These are phyloP conservation scores for Auricularia sp. DNA, from an alignment of 768 basidiomycete species.

Conservation along the genomic window DNA sequence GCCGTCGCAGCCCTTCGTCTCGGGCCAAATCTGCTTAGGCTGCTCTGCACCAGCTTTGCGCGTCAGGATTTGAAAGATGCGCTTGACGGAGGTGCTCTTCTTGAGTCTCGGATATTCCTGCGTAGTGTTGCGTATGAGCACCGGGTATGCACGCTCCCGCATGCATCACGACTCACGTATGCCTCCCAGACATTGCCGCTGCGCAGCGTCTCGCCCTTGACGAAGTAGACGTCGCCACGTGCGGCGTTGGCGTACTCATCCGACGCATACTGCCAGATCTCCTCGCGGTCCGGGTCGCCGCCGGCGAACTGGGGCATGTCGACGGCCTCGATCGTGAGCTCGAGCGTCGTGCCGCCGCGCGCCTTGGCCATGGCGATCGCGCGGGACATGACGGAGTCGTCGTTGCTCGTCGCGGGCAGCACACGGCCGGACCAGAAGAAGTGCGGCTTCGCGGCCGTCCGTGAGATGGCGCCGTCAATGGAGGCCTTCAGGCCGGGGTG, in stretches of 20 bases:
- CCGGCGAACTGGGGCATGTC: neutral
- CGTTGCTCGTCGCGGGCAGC: neutral
- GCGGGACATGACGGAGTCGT: neutral
- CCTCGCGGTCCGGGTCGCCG: neutral
- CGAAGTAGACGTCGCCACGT: neutral
- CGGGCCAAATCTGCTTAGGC: neutral
- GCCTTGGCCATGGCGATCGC: neutral
- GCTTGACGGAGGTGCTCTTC: neutral
- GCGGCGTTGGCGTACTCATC: neutral
- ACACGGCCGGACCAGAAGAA: neutral
- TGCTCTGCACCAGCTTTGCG: neutral
- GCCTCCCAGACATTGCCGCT: neutral
- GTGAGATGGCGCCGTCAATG: neutral
- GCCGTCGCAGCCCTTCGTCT: slow-evolving; percentile 1
- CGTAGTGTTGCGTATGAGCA: neutral
- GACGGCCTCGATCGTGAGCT: neutral
- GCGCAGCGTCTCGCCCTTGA: neutral
- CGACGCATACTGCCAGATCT: neutral
- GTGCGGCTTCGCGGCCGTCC: neutral
- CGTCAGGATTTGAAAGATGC: neutral
- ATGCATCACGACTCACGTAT: neutral
- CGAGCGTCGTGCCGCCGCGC: neutral
- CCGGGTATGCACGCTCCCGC: too few species aligned
- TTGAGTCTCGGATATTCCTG: neutral
- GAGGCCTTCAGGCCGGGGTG: neutral